A percentile compares a stretch with the other conserved stretches of the same genome.
phyloP scores from a whole-genome alignment of 257 asterid species.

The Solanum arcanum region DNA sequence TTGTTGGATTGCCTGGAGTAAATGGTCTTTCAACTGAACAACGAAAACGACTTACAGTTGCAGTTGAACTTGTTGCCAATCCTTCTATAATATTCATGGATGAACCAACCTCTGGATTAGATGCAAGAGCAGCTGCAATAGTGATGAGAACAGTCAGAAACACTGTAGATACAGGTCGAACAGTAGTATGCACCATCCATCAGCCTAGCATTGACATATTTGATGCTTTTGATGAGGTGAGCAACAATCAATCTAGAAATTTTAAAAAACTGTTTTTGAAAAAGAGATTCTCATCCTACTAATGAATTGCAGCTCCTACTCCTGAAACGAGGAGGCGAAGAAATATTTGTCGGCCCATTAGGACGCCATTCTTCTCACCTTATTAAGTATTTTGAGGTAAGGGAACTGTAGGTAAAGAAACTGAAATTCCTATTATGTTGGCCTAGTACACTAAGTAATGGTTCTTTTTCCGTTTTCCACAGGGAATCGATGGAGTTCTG shows the following conservation, averaged over 20 bases:
- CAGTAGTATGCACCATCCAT: constrained; percentile 89
- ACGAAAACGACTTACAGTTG: constrained; percentile 74
- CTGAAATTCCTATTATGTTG: background rate
- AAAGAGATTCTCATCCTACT: background rate
- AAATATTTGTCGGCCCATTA: constrained; percentile 66
- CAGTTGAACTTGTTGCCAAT: constrained; percentile 86
- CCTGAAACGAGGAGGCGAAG: constrained; percentile 76
- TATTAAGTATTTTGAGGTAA: constrained; percentile 68
- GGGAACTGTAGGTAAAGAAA: background rate
- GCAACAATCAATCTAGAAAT: background rate
- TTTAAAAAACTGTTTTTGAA: background rate
- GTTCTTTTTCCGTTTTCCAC: background rate
- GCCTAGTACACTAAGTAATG: background rate
- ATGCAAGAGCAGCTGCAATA: constrained; percentile 92
- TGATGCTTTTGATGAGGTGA: constrained; percentile 92
- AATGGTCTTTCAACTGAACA: constrained; percentile 85
- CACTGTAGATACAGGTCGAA: constrained; percentile 85
- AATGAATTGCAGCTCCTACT: constrained; percentile 45
- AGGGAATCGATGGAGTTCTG: constrained; percentile 40
- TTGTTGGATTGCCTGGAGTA: constrained; percentile 78
- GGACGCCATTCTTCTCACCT: constrained; percentile 57
- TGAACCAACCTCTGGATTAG: constrained; percentile 93
- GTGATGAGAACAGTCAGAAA: constrained; percentile 93
- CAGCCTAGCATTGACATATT: constrained; percentile 92
- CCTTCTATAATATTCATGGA: constrained; percentile 97